Evolutionary conservation across 495 filamentous ascomycete species (phyloP), one percentile per base, ranked within the genome.

Genomic region (Penicillium angulare): DNA sequence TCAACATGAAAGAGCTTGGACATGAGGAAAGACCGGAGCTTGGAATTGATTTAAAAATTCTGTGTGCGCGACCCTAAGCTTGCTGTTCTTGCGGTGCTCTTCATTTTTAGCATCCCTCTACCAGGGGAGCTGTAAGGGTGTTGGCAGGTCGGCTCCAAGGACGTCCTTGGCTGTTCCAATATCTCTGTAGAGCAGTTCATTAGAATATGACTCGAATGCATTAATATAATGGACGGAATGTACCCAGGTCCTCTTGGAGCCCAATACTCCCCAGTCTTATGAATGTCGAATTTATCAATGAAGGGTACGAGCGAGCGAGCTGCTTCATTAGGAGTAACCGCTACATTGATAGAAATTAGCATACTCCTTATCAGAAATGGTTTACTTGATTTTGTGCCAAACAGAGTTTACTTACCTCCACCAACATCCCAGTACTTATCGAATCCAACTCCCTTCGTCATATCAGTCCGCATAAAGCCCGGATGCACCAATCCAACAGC

Each of bases 401-500:
- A 22, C 1, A 17, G 5, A 27, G 20, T 5, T 16, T 7, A 63
- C 76, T 67, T 52, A 85, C 81, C 83, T 55, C 83, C 85, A 32
- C 83, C 84, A 31, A 59, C 71, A 64, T 87, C 84, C 79, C 81
- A 87, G 55, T 73, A 87, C 58, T 86, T 79, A 59, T 89, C 86
- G 58, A 87, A 88, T 8, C 82, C 85, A 21, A 88, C 86, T 3
- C 78, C 68, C 54, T 73, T 79, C 5, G 85, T 88, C 83, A 88
- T 86, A 57, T 88, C 83, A 15, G 86, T 88, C 40, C 86, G 68
- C 85, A 90, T 87, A 61, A 88, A 88, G 0, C 86, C 85, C 3
- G 86, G 86, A 64, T 90, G 86, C 16, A 89, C 74, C 43, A 88
- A 68, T 5, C 77, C 83, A 7, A 90, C 80, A 2, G 84, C 75